Conservation (phyloP, 2,329 filamentous ascomycete species). For the Clarireedia hainanense region DNA sequence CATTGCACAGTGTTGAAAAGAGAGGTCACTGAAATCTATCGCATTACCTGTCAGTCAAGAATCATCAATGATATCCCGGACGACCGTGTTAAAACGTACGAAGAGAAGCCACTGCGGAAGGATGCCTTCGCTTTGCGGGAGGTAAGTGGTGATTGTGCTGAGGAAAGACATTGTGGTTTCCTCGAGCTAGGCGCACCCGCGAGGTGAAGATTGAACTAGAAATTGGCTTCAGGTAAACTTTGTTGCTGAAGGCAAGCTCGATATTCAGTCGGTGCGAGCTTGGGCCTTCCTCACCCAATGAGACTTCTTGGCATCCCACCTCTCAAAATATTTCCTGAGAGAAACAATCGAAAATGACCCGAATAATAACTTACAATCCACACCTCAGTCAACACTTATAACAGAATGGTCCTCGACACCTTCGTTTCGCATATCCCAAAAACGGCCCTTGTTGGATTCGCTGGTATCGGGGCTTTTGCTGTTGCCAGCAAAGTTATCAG, state of each 20-base stretch:
- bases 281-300: not conserved
- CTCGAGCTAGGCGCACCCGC: too few species aligned
- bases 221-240: not conserved
- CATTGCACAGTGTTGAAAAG: constrained; percentile 80
- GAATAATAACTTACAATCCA: not conserved
- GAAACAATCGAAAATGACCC: not conserved
- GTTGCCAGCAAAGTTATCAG: constrained; percentile 48
- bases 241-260: not conserved
- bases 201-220: too few species aligned
- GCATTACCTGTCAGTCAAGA: too few species aligned
- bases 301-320: not conserved
- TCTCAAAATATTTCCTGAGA: not conserved
- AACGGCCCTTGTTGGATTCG: constrained; percentile 26
- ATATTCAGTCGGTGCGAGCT: not conserved
- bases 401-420: constrained; percentile 14
- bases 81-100: constrained; percentile 33
- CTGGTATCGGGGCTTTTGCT: constrained; percentile 50
- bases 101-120: constrained; percentile 60
- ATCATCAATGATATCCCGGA: too few species aligned
- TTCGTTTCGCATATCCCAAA: constrained; percentile 17
- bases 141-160: constrained; percentile 17
- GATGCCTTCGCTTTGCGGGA: constrained; percentile 36
- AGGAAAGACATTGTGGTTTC: constrained; percentile 11
- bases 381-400: not conserved
- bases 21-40: constrained; percentile 72